Evolutionary conservation across 768 basidiomycete species (phyloP), one percentile per base, ranked within the genome.

Genomic region (Tulasnella sp.): DNA sequence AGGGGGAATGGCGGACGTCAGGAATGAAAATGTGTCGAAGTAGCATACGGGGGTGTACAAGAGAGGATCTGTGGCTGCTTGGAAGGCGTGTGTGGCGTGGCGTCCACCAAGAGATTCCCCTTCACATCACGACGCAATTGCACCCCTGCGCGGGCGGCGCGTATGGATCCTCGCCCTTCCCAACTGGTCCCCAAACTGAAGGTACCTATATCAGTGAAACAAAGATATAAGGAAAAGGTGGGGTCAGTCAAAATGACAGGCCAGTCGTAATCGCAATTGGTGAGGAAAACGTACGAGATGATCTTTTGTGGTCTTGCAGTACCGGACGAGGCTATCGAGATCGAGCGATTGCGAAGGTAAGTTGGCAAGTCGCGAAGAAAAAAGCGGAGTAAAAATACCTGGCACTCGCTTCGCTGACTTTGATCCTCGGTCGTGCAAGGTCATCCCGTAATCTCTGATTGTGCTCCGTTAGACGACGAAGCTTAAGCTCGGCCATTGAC

Each of bases 401-500:
- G 65, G 85, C 76, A 67, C 84, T 86, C 41, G 93, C 93, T 72
- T 96, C 92, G 68, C 90, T 92, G 63, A 97, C 87, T 65, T 85
- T 76, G 66, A 92, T 82, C 68, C 93, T 77, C n/a, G 91, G 90
- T 64, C 92, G 75, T 45, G 84, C 82, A 62, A 97, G 74, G 71
- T 97, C 93, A 68, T 96, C 93, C 67, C 84, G 76, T 68, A 96
- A 71, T 63, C 93, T 79, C 70, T 88, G 84, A 68, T 94, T 97
- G 74, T 96, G 92, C 73, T 97, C 93, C 52, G 85, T 87, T 68
- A 97, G 75, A 42, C 93, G 78, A 38, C 92, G 82, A 63, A 96
- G 83, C 80, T 94, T 96, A 69, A 96, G 86, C 79, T 96, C 93
- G 51, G 88, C 89, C 91, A 97, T 94, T 67, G 90, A 89, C 79